Conservation (phyloP, 148 eudicot species). For the Amaranthus hypochondriacus region DNA sequence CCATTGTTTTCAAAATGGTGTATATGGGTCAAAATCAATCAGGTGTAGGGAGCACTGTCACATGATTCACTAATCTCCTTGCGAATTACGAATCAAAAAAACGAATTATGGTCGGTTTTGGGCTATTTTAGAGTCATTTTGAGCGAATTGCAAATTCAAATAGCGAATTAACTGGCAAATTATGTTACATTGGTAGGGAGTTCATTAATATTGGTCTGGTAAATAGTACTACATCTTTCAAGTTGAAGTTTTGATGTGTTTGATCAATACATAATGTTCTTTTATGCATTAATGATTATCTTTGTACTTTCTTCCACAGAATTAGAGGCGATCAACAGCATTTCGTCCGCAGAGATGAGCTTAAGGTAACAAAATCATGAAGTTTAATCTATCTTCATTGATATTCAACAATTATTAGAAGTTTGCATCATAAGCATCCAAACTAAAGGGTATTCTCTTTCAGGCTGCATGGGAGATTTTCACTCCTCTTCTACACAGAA, state of each 20-base stretch:
- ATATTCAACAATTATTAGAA: not conserved
- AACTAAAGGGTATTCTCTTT: conserved; percentile 4
- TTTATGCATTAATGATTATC: not conserved
- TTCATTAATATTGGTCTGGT: too few relatives aligned
- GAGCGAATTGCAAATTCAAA: too few relatives aligned
- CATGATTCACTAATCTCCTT: too few relatives aligned
- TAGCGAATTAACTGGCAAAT: too few relatives aligned
- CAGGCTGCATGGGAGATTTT: conserved; percentile 99
- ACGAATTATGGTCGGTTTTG: too few relatives aligned
- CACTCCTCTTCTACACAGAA: conserved; percentile 82
- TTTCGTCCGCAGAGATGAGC: conserved; percentile 95
- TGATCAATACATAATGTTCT: not conserved
- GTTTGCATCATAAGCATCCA: not conserved
- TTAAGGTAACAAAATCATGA: conserved; percentile 50
- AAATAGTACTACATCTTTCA: not conserved
- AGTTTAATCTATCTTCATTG: not conserved
- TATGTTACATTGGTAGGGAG: too few relatives aligned
- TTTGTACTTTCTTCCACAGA: conserved; percentile 38
- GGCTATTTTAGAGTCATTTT: too few relatives aligned
- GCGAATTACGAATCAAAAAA: too few relatives aligned
- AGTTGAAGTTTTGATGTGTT: not conserved
- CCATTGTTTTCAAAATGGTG: too few relatives aligned
- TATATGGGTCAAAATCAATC: too few relatives aligned
- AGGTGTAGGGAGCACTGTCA: too few relatives aligned
- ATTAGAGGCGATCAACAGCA: conserved; percentile 98